Conservation (phyloP, 1,284 basidiomycete species). For the Ceratobasidium sp. region DNA sequence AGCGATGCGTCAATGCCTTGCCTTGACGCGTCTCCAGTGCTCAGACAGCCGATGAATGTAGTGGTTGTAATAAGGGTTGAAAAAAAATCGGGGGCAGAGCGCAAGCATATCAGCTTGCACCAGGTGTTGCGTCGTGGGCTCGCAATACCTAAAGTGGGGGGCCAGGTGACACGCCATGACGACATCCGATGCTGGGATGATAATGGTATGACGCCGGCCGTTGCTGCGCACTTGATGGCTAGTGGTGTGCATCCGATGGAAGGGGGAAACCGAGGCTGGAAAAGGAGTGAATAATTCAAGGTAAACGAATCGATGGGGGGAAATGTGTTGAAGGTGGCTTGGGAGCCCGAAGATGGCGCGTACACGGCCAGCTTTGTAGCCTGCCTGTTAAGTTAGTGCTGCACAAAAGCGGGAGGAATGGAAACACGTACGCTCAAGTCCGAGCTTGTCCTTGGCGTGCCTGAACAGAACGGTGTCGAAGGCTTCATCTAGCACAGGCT, state of each 20-base stretch:
- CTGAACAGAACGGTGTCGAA: neutral
- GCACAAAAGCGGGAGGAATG: neutral
- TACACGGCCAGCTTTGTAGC: neutral
- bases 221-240: neutral
- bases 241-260: neutral
- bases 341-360: conserved; percentile 5
- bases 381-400: neutral
- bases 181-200: neutral
- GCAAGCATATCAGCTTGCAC: neutral
- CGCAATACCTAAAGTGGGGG: neutral
- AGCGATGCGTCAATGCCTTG: too few species aligned
- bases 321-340: neutral
- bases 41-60: neutral
- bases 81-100: neutral
- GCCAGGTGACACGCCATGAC: neutral
- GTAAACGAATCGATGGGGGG: neutral
- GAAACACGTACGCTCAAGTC: neutral
- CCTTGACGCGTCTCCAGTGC: neutral
- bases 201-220: neutral
- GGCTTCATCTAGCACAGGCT: neutral
- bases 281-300: neutral
- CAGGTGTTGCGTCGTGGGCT: neutral
- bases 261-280: neutral
- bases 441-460: neutral
- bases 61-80: conserved; percentile 3